phyloP scores from a whole-genome alignment of 1,139 yeast genomes.

The Debaryomyces sp. region DNA sequence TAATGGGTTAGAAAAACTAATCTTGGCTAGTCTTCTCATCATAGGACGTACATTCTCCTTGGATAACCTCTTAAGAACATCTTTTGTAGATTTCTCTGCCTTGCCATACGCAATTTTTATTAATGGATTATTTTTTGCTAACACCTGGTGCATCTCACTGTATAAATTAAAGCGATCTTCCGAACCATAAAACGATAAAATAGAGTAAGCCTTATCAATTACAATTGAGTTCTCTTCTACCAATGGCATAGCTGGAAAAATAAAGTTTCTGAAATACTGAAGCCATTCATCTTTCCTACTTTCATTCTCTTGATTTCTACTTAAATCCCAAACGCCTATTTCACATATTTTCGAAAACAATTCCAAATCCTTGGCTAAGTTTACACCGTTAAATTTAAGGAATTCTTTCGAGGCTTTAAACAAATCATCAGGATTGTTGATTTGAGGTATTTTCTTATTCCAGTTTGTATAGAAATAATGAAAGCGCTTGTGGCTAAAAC shows the following conservation, averaged over 20 bases:
- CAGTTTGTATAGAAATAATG: slow-evolving; percentile 58
- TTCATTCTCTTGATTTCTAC: slow-evolving; percentile 17
- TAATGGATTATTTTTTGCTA: slow-evolving; percentile 57
- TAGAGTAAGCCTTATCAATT: slow-evolving; percentile 59
- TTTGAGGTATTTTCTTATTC: slow-evolving; percentile 42
- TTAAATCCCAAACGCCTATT: slow-evolving; percentile 49
- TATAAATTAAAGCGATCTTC: slow-evolving; percentile 78
- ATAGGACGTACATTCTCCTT: slow-evolving; percentile 78
- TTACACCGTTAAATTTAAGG: slow-evolving; percentile 59
- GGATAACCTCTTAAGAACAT: slow-evolving; percentile 81
- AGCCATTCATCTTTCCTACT: slow-evolving; percentile 53
- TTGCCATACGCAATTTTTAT: slow-evolving; percentile 65
- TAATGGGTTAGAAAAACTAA: slow-evolving; percentile 78
- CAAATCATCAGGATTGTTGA: slow-evolving; percentile 47
- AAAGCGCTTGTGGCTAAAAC: slow-evolving; percentile 33
- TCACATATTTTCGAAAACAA: slow-evolving; percentile 65
- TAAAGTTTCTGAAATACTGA: slow-evolving; percentile 61
- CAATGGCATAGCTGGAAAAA: slow-evolving; percentile 70
- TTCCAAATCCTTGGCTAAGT: slow-evolving; percentile 50
- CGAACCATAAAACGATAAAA: slow-evolving; percentile 57
- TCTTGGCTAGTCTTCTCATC: slow-evolving; percentile 76
- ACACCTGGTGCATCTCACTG: slow-evolving; percentile 71
- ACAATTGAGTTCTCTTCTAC: slow-evolving; percentile 64
- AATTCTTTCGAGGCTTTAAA: slow-evolving; percentile 49
- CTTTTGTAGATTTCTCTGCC: slow-evolving; percentile 83